Base-by-base conservation (phyloP, 139 green algal species). In the Chlamydomonas sphaeroides region DNA sequence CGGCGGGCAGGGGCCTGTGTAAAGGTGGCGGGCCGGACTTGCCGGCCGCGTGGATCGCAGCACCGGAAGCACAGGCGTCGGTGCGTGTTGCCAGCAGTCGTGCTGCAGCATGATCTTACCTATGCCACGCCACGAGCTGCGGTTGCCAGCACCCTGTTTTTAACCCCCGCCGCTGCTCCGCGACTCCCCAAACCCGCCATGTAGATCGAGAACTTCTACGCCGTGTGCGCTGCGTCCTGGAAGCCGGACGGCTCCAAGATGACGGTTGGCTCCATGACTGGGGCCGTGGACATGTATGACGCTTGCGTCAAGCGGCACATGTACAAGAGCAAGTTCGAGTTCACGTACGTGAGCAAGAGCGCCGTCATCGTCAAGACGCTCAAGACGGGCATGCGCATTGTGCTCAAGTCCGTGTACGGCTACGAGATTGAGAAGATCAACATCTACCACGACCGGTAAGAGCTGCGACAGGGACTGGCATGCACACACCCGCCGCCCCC, bases 241-340 rank as follows among this genome's bases (percentile, higher is more conserved):
- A 94, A 94, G 66, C 92, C 92, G 1, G 91, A 97, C 75, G 94
- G 94, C 62, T 89, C 78, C 45, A 88, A 87, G 73, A 66, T 96
- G 65, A 88, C 78, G n/a, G 86, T 95, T 41, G 93, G 93, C 11
- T 85, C 79, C 53, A 86, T 95, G 69, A 91, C 88, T 11, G 93
- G 93, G 4, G 73, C 87, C 42, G 92, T 98, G 65, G 93, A 96
- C 74, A 79, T 96, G 69, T 97, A 94, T 72, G 94, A 97, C 75
- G 90, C 92, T 6, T 96, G 92, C 88, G 78, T 95, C n/a, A 88
- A 76, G 36, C 73, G 84, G 11, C 71, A 89, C 73, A 80, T 73
- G 63, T 92, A 95, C 88, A 92, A 94, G 79, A 90, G 90, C 41
- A 93, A 91, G 72, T 96, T 97, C 78, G 92, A 97, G 80, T 94